phyloP scores from a whole-genome alignment of 2,329 filamentous ascomycete species.

The Diaporthe australafricana region DNA sequence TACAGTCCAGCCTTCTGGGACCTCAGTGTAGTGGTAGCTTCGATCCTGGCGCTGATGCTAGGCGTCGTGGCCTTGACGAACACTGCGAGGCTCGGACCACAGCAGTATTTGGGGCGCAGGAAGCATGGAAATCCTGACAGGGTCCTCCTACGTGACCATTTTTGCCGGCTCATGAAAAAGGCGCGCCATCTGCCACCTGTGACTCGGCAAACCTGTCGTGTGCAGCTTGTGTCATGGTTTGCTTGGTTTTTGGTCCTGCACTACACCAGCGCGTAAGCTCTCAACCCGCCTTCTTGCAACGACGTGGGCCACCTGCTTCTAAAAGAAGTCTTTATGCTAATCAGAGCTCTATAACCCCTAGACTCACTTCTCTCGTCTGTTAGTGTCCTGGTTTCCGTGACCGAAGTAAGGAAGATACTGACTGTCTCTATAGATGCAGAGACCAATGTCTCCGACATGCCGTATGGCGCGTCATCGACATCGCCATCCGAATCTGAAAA shows the following conservation, averaged over 20 bases:
- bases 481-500: background rate
- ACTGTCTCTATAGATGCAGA: background rate
- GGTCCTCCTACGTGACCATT: background rate
- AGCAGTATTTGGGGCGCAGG: background rate
- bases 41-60: background rate
- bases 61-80: constrained; percentile 13
- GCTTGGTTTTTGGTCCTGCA: constrained; percentile 20
- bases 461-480: background rate
- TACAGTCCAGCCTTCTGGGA: constrained; percentile 20
- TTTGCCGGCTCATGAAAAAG: background rate
- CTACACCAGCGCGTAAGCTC: constrained; percentile 12
- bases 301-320: too few species aligned
- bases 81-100: background rate
- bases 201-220: constrained; percentile 12
- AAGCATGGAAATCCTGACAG: background rate
- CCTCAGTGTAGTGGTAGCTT: background rate
- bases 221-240: constrained; percentile 20
- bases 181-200: background rate
- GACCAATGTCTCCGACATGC: background rate
- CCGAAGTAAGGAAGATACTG: background rate
- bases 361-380: constrained; percentile 15
- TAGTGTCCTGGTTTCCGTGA: background rate
- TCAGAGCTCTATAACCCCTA: background rate
- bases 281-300: background rate
- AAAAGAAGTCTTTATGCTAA: background rate